Conservation (phyloP, 345 rosid genomes). For the Lepidium sativum region DNA sequence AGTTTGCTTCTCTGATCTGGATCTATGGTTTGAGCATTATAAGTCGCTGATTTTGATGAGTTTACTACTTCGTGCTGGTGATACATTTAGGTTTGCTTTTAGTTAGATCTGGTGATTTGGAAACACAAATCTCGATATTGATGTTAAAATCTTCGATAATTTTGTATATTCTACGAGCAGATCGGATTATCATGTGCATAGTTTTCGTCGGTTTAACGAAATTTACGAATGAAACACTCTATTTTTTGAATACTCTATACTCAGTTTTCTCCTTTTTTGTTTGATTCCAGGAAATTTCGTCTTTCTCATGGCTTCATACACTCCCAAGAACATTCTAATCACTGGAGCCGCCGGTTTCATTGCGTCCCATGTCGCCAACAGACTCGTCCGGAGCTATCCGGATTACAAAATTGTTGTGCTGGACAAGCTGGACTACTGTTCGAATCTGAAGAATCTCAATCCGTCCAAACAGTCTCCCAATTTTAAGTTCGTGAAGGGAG, state of each 20-base stretch:
- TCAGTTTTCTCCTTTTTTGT: not conserved
- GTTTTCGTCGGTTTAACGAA: not conserved
- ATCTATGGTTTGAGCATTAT: not conserved
- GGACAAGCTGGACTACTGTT: slow-evolving; percentile 81
- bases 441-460: slow-evolving; percentile 59
- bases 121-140: not conserved
- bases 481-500: slow-evolving; percentile 75
- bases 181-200: not conserved
- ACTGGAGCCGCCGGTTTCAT: slow-evolving; percentile 86
- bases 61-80: not conserved
- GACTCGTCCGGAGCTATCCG: slow-evolving; percentile 60
- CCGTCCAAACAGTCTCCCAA: slow-evolving; percentile 54
- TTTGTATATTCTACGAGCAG: not conserved
- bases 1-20: slow-evolving; percentile 1
- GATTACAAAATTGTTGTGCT: slow-evolving; percentile 74
- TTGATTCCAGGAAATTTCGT: not conserved
- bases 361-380: slow-evolving; percentile 66
- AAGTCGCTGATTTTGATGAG: not conserved
- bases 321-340: slow-evolving; percentile 66
- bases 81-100: not conserved
- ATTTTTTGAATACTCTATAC: not conserved
- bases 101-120: slow-evolving; percentile 5
- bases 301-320: slow-evolving; percentile 33
- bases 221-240: not conserved
- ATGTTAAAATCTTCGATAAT: not conserved